phyloP scores from a whole-genome alignment of 495 filamentous ascomycete species.

The Rhypophila decipiens region DNA sequence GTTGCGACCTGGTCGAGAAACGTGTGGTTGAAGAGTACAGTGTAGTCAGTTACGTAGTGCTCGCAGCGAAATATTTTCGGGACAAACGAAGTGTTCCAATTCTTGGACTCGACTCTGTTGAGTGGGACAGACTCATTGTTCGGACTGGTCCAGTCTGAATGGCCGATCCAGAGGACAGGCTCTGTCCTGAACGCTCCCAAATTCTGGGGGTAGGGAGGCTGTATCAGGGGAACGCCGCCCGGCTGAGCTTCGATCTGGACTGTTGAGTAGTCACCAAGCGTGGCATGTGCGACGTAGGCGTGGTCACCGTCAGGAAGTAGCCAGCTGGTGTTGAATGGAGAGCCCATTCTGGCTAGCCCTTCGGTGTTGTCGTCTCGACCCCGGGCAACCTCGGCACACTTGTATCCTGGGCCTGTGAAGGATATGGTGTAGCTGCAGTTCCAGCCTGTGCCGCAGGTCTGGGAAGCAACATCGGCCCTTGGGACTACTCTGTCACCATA shows the following conservation, averaged over 20 bases:
- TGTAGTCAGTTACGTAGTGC: constrained; percentile 22
- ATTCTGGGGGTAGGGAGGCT: constrained; percentile 14
- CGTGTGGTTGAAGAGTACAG: constrained; percentile 23
- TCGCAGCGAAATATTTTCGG: constrained; percentile 19
- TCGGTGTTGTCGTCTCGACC: constrained; percentile 11
- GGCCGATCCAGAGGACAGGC: constrained; percentile 20
- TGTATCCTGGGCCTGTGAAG: constrained; percentile 21
- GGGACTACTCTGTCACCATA: constrained; percentile 12
- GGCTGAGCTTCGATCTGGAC: constrained; percentile 9
- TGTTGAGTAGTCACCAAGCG: constrained; percentile 16
- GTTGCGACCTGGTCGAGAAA: constrained; percentile 10
- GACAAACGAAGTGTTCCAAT: constrained; percentile 11
- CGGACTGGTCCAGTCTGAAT: constrained; percentile 1
- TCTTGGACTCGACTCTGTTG: neutral
- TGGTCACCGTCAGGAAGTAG: constrained; percentile 17
- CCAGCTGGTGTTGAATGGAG: constrained; percentile 15
- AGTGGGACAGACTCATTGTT: constrained; percentile 3
- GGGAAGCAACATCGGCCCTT: constrained; percentile 11
- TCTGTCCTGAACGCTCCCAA: constrained; percentile 21
- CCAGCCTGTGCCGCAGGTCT: constrained; percentile 24
- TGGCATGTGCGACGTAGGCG: constrained; percentile 15
- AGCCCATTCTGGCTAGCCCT: constrained; percentile 5
- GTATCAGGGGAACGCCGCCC: constrained; percentile 4
- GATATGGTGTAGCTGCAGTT: constrained; percentile 25
- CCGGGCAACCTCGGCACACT: constrained; percentile 16